Evolutionary conservation across 2,329 filamentous ascomycete species (phyloP), one percentile per base, ranked within the genome.

Genomic region (Sodiomyces alkalinus): DNA sequence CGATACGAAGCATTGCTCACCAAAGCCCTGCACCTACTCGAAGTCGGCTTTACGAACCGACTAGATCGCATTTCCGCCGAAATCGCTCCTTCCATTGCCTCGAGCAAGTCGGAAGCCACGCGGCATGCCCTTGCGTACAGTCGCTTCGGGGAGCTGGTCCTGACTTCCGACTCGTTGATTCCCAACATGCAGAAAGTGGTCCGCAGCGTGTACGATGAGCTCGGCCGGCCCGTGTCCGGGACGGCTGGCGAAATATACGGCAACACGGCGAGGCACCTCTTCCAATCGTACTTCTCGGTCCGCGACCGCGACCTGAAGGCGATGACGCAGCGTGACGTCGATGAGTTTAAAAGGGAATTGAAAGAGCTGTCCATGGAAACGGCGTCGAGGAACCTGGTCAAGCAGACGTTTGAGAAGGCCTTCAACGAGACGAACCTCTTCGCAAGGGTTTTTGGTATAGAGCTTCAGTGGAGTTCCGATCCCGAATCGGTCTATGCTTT

Each of bases 1-100:
- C 73, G 85, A 34, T 96, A 96, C 49, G 74, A 81, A 34, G 65
- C 90, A 0, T 64, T 94, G 9, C 66, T 96, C 10, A 71, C 69
- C 17, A 74, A 74, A 39, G 66, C 71, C 1, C 55, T 77, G 7
- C 70, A 74, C 41, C 52, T 76, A 9, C 56, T 76, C 5, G 70
- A 73, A 35, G 62, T 70, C 16, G 67, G 61, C 16, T 68, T 69
- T 43, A 64, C 55, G 7, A 56, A 49, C 16, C 60, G 59, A 7
- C 48, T 69, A 15, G 64, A 71, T 30, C 63, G 56, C 31, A 56
- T 67, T 4, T 68, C 66, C 0, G 44, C 55, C 3, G 68, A 72
- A n/a, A 55, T 73, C 24, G 56, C 62, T 1, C 55, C 58, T 21
- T 68, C 72, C 38, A 61, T 73, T 16, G 46, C 54, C 0, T 56